These are phyloP conservation scores for Glaciozyma martinii DNA, from an alignment of 768 basidiomycete species.

Conservation along the genomic window DNA sequence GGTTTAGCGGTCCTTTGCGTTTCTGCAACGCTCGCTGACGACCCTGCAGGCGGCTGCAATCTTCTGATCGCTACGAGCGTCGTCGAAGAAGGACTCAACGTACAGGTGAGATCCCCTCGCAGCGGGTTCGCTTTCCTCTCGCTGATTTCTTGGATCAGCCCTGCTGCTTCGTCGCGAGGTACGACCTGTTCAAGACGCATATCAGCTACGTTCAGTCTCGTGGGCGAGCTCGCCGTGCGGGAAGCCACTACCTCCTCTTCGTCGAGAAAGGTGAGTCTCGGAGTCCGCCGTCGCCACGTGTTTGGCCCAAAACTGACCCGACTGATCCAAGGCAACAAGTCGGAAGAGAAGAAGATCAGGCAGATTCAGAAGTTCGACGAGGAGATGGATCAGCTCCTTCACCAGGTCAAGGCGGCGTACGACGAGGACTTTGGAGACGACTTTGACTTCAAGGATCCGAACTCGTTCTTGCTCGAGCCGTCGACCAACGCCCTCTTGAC, in stretches of 20 bases:
- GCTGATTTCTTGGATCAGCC: neutral
- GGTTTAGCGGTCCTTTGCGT: neutral
- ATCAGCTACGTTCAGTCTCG: constrained; percentile 5
- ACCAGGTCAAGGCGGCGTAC: constrained; percentile 22
- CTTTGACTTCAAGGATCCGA: constrained; percentile 2
- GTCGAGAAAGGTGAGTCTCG: constrained; percentile 2
- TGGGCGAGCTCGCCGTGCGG: constrained; percentile 1
- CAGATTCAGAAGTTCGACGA: neutral
- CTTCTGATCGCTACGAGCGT: constrained; percentile 11
- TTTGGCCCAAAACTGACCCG: constrained; percentile 10
- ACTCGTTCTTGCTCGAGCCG: neutral
- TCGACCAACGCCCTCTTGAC: constrained; percentile 3
- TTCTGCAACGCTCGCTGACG: neutral
- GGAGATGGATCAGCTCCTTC: neutral
- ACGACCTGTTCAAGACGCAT: constrained; percentile 8
- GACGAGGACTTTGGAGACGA: constrained; percentile 9
- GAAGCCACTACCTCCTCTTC: constrained; percentile 12
- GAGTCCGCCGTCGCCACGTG: constrained; percentile 3
- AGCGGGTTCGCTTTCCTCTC: no score
- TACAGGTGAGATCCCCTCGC: constrained; percentile 1
- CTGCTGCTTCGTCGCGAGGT: constrained; percentile 9
- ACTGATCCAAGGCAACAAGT: neutral
- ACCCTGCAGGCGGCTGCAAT: neutral
- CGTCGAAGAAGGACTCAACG: constrained; percentile 15
- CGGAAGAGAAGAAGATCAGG: neutral